Evolutionary conservation across 108 stramenopile genomes (phyloP).

Genomic region (Schizochytrium sp.): DNA sequence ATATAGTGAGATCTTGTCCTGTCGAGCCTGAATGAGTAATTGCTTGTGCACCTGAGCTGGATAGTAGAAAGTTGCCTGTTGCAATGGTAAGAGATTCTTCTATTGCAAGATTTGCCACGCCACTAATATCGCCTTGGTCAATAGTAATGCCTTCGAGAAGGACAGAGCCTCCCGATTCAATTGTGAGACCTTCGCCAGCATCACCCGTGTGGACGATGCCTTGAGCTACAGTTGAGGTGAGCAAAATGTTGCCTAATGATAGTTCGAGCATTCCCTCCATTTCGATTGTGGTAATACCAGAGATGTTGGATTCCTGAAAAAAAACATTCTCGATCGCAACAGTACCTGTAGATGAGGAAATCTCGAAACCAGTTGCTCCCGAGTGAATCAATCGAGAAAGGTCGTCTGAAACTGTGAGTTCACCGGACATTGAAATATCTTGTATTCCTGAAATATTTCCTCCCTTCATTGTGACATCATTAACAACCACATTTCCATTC

Average conservation of each 20-base stretch:
- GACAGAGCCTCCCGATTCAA: not conserved
- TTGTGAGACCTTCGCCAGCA: not conserved
- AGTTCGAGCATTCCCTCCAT: not conserved
- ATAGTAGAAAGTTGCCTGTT: not conserved
- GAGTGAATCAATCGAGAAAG: not conserved
- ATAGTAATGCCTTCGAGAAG: not conserved
- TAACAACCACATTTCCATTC: too few species aligned
- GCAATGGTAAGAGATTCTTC: not conserved
- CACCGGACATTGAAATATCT: not conserved
- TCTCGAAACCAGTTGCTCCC: not conserved
- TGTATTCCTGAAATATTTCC: too few species aligned
- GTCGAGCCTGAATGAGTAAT: not conserved
- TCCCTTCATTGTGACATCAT: too few species aligned
- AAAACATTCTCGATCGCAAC: not conserved
- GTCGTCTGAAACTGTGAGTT: not conserved
- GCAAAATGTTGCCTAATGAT: not conserved
- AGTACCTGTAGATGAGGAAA: not conserved
- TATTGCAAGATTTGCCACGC: not conserved
- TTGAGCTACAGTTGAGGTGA: slow-evolving; percentile 3
- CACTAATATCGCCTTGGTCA: not conserved
- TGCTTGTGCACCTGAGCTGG: not conserved
- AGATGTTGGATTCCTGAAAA: not conserved
- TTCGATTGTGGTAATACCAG: not conserved
- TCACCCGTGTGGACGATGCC: slow-evolving; percentile 10
- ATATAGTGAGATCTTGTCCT: not conserved